Percentiles rank a stretch among this genome's conserved stretches.
Conservation (phyloP, 169 alveolate genomes). For the Perkinsus chesapeaki region DNA sequence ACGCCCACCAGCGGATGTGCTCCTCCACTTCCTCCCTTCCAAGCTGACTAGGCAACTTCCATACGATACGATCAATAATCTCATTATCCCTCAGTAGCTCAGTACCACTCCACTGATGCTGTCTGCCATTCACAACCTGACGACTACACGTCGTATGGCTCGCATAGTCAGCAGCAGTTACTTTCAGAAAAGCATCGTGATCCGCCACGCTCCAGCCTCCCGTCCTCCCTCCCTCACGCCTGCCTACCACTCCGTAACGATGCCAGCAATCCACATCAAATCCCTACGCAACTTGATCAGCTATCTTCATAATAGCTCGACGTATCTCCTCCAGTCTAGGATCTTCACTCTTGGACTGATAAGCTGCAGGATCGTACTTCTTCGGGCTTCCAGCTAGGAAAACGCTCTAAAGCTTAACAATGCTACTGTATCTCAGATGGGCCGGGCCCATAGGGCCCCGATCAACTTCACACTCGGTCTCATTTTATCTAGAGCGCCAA, state of each 20-base stretch:
- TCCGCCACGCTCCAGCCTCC: neutral
- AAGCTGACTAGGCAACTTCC: neutral
- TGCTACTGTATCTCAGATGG: neutral
- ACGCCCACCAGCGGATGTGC: neutral
- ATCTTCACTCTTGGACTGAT: neutral
- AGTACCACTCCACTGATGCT: no score
- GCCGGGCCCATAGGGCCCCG: no score
- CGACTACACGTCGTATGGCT: no score
- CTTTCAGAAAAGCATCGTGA: neutral
- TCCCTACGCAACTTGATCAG: neutral
- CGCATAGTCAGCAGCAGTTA: no score
- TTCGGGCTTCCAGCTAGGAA: neutral
- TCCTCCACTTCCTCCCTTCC: neutral
- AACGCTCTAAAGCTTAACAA: neutral
- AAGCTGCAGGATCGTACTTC: neutral
- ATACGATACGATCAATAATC: neutral
- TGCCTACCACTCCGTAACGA: neutral
- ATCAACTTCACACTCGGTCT: no score
- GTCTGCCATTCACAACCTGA: no score
- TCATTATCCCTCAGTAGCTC: no score
- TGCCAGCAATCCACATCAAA: neutral
- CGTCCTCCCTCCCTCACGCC: neutral
- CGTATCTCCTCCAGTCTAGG: neutral
- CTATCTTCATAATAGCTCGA: neutral
- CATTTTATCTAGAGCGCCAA: no score